Evolutionary conservation across 176 grass and related monocot genomes (phyloP), one percentile per base, ranked within the genome.

Genomic region (Puya raimondii): DNA sequence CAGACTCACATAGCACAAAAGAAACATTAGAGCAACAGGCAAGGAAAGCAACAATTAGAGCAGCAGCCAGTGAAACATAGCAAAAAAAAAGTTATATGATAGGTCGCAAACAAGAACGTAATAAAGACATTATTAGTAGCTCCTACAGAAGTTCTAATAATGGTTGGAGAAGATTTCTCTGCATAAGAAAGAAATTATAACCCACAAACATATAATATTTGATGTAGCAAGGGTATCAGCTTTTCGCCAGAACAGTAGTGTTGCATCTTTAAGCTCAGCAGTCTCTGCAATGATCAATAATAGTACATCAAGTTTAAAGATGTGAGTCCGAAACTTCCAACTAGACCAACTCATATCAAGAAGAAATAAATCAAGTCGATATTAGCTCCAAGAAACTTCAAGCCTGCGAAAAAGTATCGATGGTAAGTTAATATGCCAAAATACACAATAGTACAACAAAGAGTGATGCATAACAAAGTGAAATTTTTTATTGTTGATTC

Each of bases 281-380:
- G 73, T 83, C 79, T 91, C 85, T 91, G 89, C 89, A 88, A 91
- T 88, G 77, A 80, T 91, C 85, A 91, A 42, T 70, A 83, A 91
- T 66, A 85, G 65, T 82, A 85, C 74, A 88, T 76, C 85, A 91
- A 91, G 82, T 73, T 91, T 85, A 89, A 87, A 91, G 82, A 82
- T 85, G 83, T 92, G 89, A 91, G 89, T 78, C 77, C 89, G 76
- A 88, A 91, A 88, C 85, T 85, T 91, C 82, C 82, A 88, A 91
- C 73, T 77, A 77, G 53, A 21, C 61, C 64, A 61, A 75, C 59
- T 66, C 20, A 75, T 75, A 75, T 65, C 65, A 77, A 64, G 20
- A 88, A 81, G 76, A 88, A 91, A 88, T 81, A 88, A 88, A 91
- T 88, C 73, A 83, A 70, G 73, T 79, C 49, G 75, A 70, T 68